These are phyloP conservation scores for Zancudomyces culisetae DNA, from an alignment of 371 early-diverging fungal species.

Conservation along the genomic window DNA sequence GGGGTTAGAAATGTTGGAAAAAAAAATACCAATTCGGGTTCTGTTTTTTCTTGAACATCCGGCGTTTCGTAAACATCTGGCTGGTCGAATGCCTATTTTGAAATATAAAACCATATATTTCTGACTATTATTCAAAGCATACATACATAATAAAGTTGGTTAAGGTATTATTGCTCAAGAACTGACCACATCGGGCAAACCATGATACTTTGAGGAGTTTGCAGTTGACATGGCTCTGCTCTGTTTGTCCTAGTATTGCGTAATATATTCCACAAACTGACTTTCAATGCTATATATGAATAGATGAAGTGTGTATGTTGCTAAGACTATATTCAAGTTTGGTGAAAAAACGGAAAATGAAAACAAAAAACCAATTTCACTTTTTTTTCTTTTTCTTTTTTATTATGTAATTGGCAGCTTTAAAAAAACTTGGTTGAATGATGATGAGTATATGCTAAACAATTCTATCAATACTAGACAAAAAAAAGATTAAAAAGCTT, in stretches of 20 bases:
- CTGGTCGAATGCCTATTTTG: conserved; percentile 2
- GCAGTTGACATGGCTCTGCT: background rate
- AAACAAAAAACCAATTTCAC: background rate
- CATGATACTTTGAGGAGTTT: background rate
- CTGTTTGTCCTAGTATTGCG: background rate
- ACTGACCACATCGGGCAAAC: conserved; percentile 3
- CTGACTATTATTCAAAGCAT: background rate
- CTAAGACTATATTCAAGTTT: background rate
- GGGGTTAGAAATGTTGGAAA: background rate
- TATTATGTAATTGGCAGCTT: background rate
- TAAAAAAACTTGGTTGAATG: too few species aligned
- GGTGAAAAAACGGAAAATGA: background rate
- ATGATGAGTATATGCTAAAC: too few species aligned
- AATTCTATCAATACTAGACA: background rate
- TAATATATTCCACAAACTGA: background rate
- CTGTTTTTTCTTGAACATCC: background rate
- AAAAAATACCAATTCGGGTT: background rate
- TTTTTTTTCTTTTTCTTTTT: background rate
- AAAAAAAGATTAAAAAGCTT: background rate
- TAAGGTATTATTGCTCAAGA: background rate
- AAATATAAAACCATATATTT: background rate
- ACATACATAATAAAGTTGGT: background rate
- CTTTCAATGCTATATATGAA: background rate
- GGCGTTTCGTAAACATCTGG: conserved; percentile 3
- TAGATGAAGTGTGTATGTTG: background rate